phyloP scores from a whole-genome alignment of 140 eudicot genomes.

The Bidens hawaiensis region DNA sequence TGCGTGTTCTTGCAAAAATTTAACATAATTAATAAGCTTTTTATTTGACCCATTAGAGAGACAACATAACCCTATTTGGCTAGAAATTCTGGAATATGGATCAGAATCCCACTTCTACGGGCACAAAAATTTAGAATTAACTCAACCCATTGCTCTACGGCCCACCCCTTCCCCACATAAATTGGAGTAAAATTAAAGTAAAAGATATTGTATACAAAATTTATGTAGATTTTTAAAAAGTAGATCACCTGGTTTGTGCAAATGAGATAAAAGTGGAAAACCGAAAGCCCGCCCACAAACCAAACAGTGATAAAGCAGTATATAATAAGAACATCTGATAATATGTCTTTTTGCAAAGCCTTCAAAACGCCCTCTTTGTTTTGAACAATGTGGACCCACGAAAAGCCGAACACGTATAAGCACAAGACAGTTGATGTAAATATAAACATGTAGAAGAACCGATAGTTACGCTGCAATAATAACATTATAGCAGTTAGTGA shows the following conservation, averaged over 20 bases:
- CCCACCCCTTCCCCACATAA: not conserved
- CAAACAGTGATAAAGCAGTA: constrained; percentile 90
- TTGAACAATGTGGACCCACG: constrained; percentile 60
- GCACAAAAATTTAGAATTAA: not conserved
- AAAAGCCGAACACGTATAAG: constrained; percentile 61
- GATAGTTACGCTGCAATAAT: constrained; percentile 79
- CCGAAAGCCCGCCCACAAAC: constrained; percentile 94
- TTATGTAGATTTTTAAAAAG: not conserved
- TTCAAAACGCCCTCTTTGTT: constrained; percentile 32
- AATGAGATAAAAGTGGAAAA: constrained; percentile 85
- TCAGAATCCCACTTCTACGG: not conserved
- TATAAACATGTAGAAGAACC: constrained; percentile 95
- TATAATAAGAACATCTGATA: constrained; percentile 79
- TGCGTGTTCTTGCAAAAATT: no score
- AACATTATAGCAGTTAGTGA: not conserved
- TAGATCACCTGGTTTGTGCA: constrained; percentile 86
- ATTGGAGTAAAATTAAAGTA: not conserved
- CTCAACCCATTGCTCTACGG: not conserved
- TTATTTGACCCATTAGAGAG: not conserved
- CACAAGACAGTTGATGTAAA: constrained; percentile 86
- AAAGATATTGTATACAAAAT: not conserved
- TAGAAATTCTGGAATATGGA: not conserved
- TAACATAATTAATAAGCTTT: not conserved
- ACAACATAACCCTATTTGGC: not conserved
- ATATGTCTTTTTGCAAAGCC: constrained; percentile 52